phyloP scores from a whole-genome alignment of 805 yeast species.

The Maudiozyma serrabonitensis region DNA sequence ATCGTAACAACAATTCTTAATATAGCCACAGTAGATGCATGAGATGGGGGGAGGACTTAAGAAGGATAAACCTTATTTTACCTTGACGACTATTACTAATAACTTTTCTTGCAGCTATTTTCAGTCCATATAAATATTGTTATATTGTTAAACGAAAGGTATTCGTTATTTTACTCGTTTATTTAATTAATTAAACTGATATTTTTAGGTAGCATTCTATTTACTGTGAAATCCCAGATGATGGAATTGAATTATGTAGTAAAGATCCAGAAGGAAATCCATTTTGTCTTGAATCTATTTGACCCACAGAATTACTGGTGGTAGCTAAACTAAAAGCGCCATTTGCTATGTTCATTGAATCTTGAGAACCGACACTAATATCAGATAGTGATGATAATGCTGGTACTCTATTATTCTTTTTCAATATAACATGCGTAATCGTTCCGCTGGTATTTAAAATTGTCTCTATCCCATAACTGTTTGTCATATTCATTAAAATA shows the following conservation, averaged over 20 bases:
- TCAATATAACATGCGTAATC: slow-evolving; percentile 19
- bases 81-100: no score
- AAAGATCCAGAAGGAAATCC: background rate
- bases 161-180: no score
- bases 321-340: background rate
- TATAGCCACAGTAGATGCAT: no score
- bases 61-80: no score
- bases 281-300: background rate
- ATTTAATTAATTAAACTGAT: no score
- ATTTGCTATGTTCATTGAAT: background rate
- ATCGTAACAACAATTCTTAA: no score
- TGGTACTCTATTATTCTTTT: background rate
- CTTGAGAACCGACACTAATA: background rate
- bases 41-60: no score
- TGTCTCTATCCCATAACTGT: slow-evolving; percentile 15
- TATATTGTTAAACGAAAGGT: no score
- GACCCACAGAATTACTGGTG: background rate
- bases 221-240: background rate
- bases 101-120: no score
- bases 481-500: slow-evolving; percentile 15
- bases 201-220: background rate
- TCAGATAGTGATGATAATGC: background rate
- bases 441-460: slow-evolving; percentile 14
- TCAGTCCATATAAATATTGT: no score
- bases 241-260: background rate